Evolutionary conservation across 2,329 filamentous ascomycete species (phyloP), one percentile per base, ranked within the genome.

Genomic region (Trichoderma pleuroti): DNA sequence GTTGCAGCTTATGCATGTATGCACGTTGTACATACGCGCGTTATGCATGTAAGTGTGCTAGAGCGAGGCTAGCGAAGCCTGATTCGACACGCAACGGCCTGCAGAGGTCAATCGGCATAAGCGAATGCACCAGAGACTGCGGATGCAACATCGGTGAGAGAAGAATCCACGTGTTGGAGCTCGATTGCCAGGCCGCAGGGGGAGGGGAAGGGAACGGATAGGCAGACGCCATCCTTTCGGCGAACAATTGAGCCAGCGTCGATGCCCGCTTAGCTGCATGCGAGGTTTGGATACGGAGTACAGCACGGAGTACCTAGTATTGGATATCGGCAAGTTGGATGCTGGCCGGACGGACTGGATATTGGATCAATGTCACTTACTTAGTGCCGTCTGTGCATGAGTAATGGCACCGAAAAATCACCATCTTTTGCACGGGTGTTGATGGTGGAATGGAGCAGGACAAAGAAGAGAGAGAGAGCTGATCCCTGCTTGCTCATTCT

Each of bases 81-180:
- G 32, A 59, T 68, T 68, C 54, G 65, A 30, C 21, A 21, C 28
- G 28, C 42, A 14, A 32, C 6, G 14, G n/a, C 39, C n/a, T 36
- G 56, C 14, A 52, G 18, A 65, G 28, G 39, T 26, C 32, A 34
- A 65, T 52, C 54, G 39, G 56, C 28, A 56, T 39, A 56, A 65
- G 62, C 62, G 62, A 32, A 68, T 61, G 65, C 65, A 68, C 24
- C 65, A 68, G 56, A 60, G 56, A 42, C 65, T 52, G 34, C 65
- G 54, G 42, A 68, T 68, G 42, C 65, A 46, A 68, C 65, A 60
- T 68, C 65, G 65, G 65, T 68, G 65, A 68, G 63, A 67, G 18
- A 32, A 18, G 30, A 52, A 60, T 60, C 56, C 65, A 68, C 65
- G 65, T 68, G 65, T 60, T 52, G 65, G 39, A 46, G 62, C 30